Evolutionary conservation across 352 stramenopile genomes (phyloP).

Genomic region (Phytopythium mirpurense): DNA sequence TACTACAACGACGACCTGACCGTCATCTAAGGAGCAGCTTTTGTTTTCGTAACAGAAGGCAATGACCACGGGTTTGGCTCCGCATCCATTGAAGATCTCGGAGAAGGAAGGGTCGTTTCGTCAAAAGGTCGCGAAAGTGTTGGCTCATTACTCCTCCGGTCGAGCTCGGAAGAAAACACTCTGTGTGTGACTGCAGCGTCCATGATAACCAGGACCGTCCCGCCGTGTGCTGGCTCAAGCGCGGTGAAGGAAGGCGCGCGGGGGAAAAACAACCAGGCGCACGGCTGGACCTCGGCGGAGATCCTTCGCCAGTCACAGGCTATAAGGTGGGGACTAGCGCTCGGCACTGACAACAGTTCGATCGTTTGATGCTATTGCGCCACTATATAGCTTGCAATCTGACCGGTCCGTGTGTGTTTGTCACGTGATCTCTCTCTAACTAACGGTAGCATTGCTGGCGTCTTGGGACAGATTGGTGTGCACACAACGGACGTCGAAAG

Average conservation of each 20-base stretch:
- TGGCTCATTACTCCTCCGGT: background rate
- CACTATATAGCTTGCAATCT: too few relatives aligned
- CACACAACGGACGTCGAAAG: background rate
- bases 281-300: background rate
- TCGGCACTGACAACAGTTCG: too few relatives aligned
- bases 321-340: background rate
- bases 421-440: background rate
- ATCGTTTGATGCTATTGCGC: too few relatives aligned
- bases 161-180: too few relatives aligned
- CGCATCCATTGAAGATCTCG: background rate
- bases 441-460: slow-evolving; percentile 25
- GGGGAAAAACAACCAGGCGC: background rate
- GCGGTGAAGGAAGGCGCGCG: background rate
- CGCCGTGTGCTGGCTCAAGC: background rate
- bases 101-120: background rate
- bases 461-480: slow-evolving; percentile 50
- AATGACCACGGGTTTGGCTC: too few relatives aligned
- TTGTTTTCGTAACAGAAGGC: background rate
- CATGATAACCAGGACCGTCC: slow-evolving; percentile 1
- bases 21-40: slow-evolving; percentile 31
- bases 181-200: too few relatives aligned
- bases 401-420: too few relatives aligned
- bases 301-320: slow-evolving; percentile 1
- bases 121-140: background rate
- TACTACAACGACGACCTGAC: slow-evolving; percentile 95